phyloP scores from a whole-genome alignment of 768 basidiomycete genomes.

The Saitozyma podzolica region DNA sequence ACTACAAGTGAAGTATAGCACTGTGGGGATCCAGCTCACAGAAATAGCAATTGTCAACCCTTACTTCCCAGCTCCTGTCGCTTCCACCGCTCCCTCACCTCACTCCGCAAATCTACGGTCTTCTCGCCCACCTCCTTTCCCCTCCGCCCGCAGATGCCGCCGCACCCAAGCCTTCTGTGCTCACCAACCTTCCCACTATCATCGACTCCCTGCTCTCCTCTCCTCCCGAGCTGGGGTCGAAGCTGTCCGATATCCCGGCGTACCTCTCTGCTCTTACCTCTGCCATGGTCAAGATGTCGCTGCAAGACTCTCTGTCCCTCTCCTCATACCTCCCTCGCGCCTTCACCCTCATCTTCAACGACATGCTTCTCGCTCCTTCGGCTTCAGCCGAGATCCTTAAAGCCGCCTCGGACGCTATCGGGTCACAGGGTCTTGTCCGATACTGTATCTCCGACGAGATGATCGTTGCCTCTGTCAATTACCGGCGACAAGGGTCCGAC shows the following conservation, averaged over 20 bases:
- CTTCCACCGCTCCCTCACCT: constrained; percentile 87
- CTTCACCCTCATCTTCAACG: constrained; percentile 48
- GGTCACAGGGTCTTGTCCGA: constrained; percentile 57
- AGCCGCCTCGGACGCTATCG: constrained; percentile 46
- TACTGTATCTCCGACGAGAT: constrained; percentile 70
- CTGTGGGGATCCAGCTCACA: neutral
- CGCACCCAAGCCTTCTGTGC: constrained; percentile 33
- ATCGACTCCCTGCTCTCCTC: constrained; percentile 49
- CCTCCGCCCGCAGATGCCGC: constrained; percentile 42
- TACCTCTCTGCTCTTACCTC: constrained; percentile 49
- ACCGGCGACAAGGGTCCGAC: constrained; percentile 55
- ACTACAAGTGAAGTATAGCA: constrained; percentile 5
- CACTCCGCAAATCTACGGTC: constrained; percentile 80
- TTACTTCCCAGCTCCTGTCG: constrained; percentile 70
- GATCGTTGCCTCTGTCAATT: constrained; percentile 55
- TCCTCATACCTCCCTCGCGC: constrained; percentile 44
- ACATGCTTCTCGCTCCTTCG: constrained; percentile 39
- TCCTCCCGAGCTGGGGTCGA: constrained; percentile 38
- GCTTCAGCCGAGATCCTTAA: constrained; percentile 31
- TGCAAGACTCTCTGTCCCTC: constrained; percentile 39
- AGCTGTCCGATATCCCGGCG: constrained; percentile 42
- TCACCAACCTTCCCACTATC: constrained; percentile 49
- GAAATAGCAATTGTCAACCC: constrained; percentile 66
- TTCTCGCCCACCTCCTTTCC: constrained; percentile 76
- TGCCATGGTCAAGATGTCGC: constrained; percentile 47